Conservation (phyloP, 192 early-diverging fungal genomes). For the Backusella psychrophila region DNA sequence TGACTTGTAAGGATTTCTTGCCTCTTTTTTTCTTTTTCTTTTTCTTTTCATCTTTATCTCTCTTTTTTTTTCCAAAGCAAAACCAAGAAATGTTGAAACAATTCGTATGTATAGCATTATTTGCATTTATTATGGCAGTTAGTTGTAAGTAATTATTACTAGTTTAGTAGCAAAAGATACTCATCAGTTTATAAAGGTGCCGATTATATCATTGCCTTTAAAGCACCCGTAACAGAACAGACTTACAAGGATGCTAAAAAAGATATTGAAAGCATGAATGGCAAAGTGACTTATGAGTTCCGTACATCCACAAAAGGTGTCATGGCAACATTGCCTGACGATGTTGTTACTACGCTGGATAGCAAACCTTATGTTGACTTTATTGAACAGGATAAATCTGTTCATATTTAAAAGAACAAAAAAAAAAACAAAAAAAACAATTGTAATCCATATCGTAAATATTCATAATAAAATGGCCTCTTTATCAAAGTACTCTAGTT, state of each 20-base stretch:
- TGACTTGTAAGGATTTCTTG: neutral
- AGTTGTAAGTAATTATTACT: neutral
- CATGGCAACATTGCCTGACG: slow-evolving; percentile 23
- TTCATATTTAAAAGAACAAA: neutral
- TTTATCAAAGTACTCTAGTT: neutral
- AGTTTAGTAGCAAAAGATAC: neutral
- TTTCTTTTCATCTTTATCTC: neutral
- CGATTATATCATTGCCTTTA: slow-evolving; percentile 25
- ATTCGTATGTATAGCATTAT: neutral
- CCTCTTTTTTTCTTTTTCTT: neutral
- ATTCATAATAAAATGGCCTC: neutral
- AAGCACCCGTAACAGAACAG: neutral
- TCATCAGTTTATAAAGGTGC: neutral
- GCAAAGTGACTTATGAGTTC: slow-evolving; percentile 23
- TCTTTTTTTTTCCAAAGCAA: no score
- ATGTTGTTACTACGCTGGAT: slow-evolving; percentile 13
- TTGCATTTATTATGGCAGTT: neutral
- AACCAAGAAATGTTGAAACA: neutral
- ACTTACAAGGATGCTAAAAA: slow-evolving; percentile 15
- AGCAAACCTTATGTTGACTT: slow-evolving; percentile 28
- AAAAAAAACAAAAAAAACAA: neutral
- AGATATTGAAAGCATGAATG: slow-evolving; percentile 22
- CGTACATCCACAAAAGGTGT: slow-evolving; percentile 17
- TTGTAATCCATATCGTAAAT: neutral
- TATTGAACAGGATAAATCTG: slow-evolving; percentile 29